Base-by-base conservation (phyloP, 352 stramenopile species). In the Discostella stelligera region DNA sequence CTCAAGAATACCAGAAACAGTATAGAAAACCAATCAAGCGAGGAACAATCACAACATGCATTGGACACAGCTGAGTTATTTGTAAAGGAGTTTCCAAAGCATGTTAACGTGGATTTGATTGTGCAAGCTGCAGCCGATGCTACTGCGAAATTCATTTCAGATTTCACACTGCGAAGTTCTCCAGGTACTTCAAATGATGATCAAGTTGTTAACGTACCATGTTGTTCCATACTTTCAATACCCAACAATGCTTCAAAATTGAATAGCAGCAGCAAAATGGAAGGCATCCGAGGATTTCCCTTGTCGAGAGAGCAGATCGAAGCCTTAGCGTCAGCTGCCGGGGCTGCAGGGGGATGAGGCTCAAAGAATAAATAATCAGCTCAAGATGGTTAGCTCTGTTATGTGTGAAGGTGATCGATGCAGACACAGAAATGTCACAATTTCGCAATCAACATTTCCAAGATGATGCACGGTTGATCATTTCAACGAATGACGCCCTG, bases 31-130 rank as follows among this genome's bases (percentile, higher is more conserved):
- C 37, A 39, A n/a, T 50, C 54, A 3, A 55, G 69, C 23, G 60
- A 73, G 56, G 63, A 67, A 37, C 62, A 62, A 74, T 64, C 48
- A 41, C 16, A 78, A 65, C 32, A 61, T 23, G 54, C 67, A 55
- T 55, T 87, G 32, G 23, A 77, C 39, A 53, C 21, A 13, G 73
- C 85, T 13, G 75, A 88, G 52, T 66, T 83, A 54, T 90, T 87
- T 64, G 85, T 92, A 21, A 50, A 83, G 23, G 21, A 84, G 16
- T 92, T 92, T 82, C 39, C 41, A 52, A 48, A 85, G 46, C 73
- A 85, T 71, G 80, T 90, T 3, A 73, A 90, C 65, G 60, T 92
- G n/a, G 18, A 73, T 55, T 59, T n/a, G 4, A 87, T 92, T 58
- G 0, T 92, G 13, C 4, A 83, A 55, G 61, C 65, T 59, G 83